Evolutionary conservation across 192 early-diverging fungal genomes (phyloP), one percentile per base, ranked within the genome.

Genomic region (Linnemannia hyalina): DNA sequence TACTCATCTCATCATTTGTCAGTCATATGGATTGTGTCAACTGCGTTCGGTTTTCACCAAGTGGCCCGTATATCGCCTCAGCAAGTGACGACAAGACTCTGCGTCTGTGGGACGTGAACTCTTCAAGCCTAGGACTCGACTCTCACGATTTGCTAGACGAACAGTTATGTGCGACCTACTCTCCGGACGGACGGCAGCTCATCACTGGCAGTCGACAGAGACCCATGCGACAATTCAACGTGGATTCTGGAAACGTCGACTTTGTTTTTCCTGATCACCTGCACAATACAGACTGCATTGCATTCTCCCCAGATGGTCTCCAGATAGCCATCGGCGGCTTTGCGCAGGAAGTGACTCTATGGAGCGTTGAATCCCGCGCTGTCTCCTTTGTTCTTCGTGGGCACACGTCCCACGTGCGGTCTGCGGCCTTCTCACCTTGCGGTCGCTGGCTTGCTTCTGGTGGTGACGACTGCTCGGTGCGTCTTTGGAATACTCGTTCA

Each of bases 101-200:
- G 26, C 47, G 73, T 26, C 32, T 74, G 49, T 74, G 73, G 73
- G 22, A 57, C 32, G 49, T 74, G 47, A 74, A 55, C 54, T 22
- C 54, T 35, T 35, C 35, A 35, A 35, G 13, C 22, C 54, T 55
- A 22, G 22, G 54, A 20, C 20, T 22, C 4, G 54, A 20, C 54
- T 55, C 38, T 40, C 3, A 40, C 3, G 38, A 40, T 5, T 5
- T 40, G 3, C 4, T 3, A 40, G 3, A 40, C 38, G 1, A 0
- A 40, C 38, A 40, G 38, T 40, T 6, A 6, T 40, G 38, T 6
- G 38, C 38, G 38, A 40, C 38, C 0, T 40, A 40, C 38, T 40
- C 38, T 40, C 38, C 38, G 1, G 38, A 40, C 38, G 38, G 38
- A 40, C 38, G 0, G 38, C 38, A 40, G 38, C 38, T 40, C 38